phyloP scores from a whole-genome alignment of 345 rosid species.

The Gossypium sturtianum region DNA sequence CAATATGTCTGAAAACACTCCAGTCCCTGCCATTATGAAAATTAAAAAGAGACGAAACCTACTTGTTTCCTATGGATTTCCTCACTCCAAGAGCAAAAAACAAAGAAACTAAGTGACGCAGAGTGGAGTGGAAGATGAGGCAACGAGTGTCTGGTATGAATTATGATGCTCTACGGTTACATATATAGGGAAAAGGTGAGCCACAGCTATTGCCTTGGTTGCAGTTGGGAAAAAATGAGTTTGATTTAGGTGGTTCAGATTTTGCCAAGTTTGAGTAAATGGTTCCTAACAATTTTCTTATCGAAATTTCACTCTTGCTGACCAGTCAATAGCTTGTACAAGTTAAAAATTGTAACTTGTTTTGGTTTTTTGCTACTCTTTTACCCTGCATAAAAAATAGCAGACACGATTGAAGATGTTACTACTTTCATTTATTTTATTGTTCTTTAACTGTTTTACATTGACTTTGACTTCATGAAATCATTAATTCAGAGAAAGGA shows the following conservation, averaged over 20 bases:
- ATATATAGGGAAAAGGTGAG: conserved; percentile 29
- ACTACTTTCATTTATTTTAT: too few relatives aligned
- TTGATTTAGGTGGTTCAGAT: conserved; percentile 28
- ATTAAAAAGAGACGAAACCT: background rate
- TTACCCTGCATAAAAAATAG: background rate
- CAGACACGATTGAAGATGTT: background rate
- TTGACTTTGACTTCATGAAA: too few relatives aligned
- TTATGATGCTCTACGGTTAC: background rate
- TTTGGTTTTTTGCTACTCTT: too few relatives aligned
- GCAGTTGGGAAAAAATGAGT: background rate
- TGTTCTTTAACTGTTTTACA: too few relatives aligned
- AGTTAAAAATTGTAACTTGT: background rate
- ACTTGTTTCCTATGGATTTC: background rate
- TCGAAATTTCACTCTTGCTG: background rate
- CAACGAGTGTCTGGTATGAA: conserved; percentile 16
- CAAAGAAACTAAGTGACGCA: background rate
- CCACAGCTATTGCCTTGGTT: conserved; percentile 17
- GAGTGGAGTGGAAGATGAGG: background rate
- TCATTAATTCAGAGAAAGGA: too few relatives aligned
- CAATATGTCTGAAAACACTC: conserved; percentile 68
- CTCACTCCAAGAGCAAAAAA: background rate
- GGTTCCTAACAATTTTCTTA: background rate
- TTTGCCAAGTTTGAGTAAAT: conserved; percentile 21
- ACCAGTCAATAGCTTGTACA: background rate
- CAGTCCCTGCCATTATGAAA: conserved; percentile 68